Evolutionary conservation across 2,329 filamentous ascomycete species (phyloP).

Genomic region (Chaetomium sp.): DNA sequence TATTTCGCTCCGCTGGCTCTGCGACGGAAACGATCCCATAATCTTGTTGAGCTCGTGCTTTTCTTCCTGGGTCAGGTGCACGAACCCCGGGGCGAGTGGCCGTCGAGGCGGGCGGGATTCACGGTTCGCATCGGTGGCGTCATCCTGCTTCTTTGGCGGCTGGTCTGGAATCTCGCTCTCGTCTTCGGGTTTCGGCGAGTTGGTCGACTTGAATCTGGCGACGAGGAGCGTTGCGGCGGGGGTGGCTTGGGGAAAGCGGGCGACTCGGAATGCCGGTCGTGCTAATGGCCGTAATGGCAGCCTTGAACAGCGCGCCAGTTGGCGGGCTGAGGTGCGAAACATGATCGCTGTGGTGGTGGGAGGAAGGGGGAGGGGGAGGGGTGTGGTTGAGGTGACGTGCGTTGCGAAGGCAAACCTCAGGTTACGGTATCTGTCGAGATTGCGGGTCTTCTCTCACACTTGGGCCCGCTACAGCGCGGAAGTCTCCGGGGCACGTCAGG

Average conservation of each 20-base stretch:
- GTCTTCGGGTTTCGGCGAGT: constrained; percentile 25
- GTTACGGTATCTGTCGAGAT: constrained; percentile 1
- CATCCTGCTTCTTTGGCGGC: constrained; percentile 20
- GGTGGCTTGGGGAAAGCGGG: constrained; percentile 30
- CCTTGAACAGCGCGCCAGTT: constrained; percentile 37
- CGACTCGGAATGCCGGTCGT: constrained; percentile 32
- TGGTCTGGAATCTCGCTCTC: constrained; percentile 23
- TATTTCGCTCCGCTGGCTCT: constrained; percentile 57
- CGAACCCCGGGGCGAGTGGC: constrained; percentile 49
- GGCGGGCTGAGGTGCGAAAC: constrained; percentile 38
- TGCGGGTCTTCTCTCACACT: constrained; percentile 18
- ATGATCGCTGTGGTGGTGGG: constrained; percentile 31
- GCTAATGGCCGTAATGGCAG: constrained; percentile 34
- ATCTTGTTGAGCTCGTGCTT: constrained; percentile 55
- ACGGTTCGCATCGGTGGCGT: constrained; percentile 1
- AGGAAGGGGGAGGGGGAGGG: background rate
- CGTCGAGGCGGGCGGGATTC: constrained; percentile 4
- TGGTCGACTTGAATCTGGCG: constrained; percentile 36
- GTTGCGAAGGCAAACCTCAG: background rate
- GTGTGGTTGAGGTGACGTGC: constrained; percentile 15
- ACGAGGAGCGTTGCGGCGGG: constrained; percentile 28
- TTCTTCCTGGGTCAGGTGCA: constrained; percentile 51
- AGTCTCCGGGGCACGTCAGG: constrained; percentile 2
- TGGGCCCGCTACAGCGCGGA: background rate
- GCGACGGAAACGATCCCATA: constrained; percentile 60